A percentile compares a stretch with the other conserved stretches of the same genome.
phyloP scores from a whole-genome alignment of 352 stramenopile species.

The Aphanomyces cochlioides region DNA sequence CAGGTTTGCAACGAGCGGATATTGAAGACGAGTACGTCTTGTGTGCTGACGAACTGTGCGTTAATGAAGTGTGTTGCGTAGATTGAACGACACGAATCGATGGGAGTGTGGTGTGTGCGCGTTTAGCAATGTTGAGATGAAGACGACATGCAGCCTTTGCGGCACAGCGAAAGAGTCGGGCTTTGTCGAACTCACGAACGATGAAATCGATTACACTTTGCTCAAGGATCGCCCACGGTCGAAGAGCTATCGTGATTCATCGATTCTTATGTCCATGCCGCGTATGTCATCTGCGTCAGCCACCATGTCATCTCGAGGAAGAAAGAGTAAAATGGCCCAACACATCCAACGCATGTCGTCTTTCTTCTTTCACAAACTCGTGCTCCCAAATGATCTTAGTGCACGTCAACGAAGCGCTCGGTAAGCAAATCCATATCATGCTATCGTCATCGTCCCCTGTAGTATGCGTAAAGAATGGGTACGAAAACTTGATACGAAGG shows the following conservation, averaged over 20 bases:
- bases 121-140: slow-evolving; percentile 26
- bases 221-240: not conserved
- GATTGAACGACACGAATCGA: slow-evolving; percentile 17
- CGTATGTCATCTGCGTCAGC: not conserved
- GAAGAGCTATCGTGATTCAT: slow-evolving; percentile 14
- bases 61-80: not conserved
- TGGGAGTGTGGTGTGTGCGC: slow-evolving; percentile 26
- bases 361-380: slow-evolving; percentile 25
- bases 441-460: not conserved
- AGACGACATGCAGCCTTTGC: slow-evolving; percentile 26
- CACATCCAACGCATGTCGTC: slow-evolving; percentile 24
- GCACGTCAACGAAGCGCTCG: slow-evolving; percentile 24
- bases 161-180: slow-evolving; percentile 2
- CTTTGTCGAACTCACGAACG: not conserved
- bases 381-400: slow-evolving; percentile 20
- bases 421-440: not conserved
- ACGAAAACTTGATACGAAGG: slow-evolving; percentile 60
- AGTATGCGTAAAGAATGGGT: slow-evolving; percentile 81
- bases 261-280: not conserved
- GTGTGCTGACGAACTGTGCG: not conserved
- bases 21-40: slow-evolving; percentile 20
- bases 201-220: not conserved
- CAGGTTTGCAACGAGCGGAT: slow-evolving; percentile 16
- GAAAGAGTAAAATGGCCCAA: slow-evolving; percentile 4
- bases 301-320: slow-evolving; percentile 6